Evolutionary conservation across 495 filamentous ascomycete species (phyloP).

Genomic region (Penicillium malachiteum): DNA sequence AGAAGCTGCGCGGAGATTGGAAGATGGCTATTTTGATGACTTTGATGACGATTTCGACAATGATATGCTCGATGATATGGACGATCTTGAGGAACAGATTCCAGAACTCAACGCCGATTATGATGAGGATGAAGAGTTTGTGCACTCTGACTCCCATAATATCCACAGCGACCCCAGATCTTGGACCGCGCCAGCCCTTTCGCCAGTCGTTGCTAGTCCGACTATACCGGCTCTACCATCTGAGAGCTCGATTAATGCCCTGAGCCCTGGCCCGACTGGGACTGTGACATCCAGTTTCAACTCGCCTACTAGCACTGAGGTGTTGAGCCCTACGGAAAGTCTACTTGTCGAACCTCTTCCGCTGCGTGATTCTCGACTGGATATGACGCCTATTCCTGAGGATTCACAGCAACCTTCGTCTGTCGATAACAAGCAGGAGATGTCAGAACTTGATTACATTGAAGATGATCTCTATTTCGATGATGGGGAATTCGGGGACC

Average conservation of each 20-base stretch:
- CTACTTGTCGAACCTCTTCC: not conserved
- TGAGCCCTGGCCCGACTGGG: not conserved
- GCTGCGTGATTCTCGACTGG: not conserved
- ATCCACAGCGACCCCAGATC: slow-evolving; percentile 31
- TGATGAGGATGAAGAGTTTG: slow-evolving; percentile 48
- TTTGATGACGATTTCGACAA: slow-evolving; percentile 62
- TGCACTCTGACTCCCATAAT: slow-evolving; percentile 20
- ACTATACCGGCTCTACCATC: slow-evolving; percentile 20
- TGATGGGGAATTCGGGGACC: slow-evolving; percentile 67
- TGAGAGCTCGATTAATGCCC: slow-evolving; percentile 7
- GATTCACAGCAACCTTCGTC: not conserved
- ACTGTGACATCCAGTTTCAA: not conserved
- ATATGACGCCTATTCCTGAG: not conserved
- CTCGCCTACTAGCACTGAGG: not conserved
- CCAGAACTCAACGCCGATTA: slow-evolving; percentile 71
- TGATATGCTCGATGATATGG: slow-evolving; percentile 68
- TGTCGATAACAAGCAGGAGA: slow-evolving; percentile 5
- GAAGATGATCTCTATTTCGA: slow-evolving; percentile 82
- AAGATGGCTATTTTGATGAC: slow-evolving; percentile 49
- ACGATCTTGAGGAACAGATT: slow-evolving; percentile 72
- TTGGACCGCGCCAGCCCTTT: slow-evolving; percentile 36
- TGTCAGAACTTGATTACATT: slow-evolving; percentile 33
- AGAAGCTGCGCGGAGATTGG: slow-evolving; percentile 49
- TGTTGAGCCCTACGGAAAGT: not conserved
- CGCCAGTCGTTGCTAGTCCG: slow-evolving; percentile 41